phyloP scores from a whole-genome alignment of 2,329 filamentous ascomycete species.

The Calonectria leucothoes region DNA sequence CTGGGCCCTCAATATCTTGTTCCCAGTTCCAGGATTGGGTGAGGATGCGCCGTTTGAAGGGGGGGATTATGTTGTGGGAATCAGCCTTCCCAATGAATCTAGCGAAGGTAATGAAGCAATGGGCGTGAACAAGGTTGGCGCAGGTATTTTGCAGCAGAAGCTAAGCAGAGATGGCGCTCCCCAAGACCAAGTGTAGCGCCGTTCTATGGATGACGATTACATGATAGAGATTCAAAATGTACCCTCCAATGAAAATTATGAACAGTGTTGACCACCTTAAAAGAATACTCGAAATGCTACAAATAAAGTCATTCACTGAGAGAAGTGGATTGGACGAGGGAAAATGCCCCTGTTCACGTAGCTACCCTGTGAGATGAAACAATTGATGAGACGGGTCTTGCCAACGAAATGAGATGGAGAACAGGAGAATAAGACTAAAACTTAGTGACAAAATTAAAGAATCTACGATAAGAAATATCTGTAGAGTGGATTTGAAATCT shows the following conservation, averaged over 20 bases:
- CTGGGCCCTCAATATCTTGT: slow-evolving; percentile 18
- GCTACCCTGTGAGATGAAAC: too few species aligned
- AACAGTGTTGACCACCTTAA: too few species aligned
- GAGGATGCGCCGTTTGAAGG: slow-evolving; percentile 23
- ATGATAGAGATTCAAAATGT: not conserved
- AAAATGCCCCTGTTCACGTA: too few species aligned
- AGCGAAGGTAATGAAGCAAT: not conserved
- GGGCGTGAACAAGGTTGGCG: not conserved
- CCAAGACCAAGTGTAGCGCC: not conserved
- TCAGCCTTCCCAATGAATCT: not conserved
- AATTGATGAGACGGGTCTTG: too few species aligned
- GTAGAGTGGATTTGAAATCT: too few species aligned
- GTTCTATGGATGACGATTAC: not conserved
- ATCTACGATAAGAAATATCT: too few species aligned
- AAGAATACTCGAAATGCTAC: too few species aligned
- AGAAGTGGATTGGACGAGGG: too few species aligned
- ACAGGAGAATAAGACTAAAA: too few species aligned
- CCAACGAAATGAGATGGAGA: too few species aligned
- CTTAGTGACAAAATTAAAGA: too few species aligned
- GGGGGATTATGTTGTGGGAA: slow-evolving; percentile 15
- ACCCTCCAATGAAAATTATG: not conserved
- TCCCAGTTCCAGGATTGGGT: slow-evolving; percentile 23
- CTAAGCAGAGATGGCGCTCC: not conserved
- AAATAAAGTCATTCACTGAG: too few species aligned
- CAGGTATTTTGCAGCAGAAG: not conserved